Evolutionary conservation across 176 grass and related monocot species (phyloP), one percentile per base, ranked within the genome.

Genomic region (Triticum urartu): DNA sequence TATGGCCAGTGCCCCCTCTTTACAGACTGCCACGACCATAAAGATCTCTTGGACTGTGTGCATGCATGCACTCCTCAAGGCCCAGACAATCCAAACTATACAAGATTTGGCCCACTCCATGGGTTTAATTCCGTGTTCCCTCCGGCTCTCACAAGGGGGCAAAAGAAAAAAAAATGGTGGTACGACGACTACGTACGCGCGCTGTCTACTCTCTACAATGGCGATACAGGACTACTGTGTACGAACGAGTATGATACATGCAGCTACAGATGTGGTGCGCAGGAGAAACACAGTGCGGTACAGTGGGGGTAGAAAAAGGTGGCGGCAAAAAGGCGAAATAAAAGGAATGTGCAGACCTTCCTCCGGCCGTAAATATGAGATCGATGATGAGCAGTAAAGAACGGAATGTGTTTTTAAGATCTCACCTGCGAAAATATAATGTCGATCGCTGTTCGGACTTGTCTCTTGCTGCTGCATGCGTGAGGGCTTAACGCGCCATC

Each of bases 1-100:
- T 85, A 87, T 83, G 79, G 70, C 66, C 87, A 85, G 81, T 87
- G 80, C 72, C 78, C 87, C 52, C 67, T 89, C 81, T 94, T 92
- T 90, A 91, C 92, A 89, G 70, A 90, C 89, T 91, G 87, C 87
- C 85, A 91, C 4, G 67, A 65, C 90, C 85, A 92, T 94, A 90
- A 90, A 87, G 83, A 83, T 89, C 84, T 89, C 64, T 79, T 80
- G 58, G 73, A 86, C 72, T 87, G 67, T 86, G 85, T 85, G 48
- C 61, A 24, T 73, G 68, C 68, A 70, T 82, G 75, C 72, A 80
- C 71, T 6, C 47, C 72, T 71, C 78, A 18, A 70, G 71, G 75
- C 43, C 88, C 82, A 89, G 85, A 93, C 89, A 91, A 86, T 81
- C 66, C 75, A 80, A 86, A 91, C 77, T 75, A 89, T 79, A 87